Evolutionary conservation across 2,329 filamentous ascomycete species (phyloP), one percentile per base, ranked within the genome.

Genomic region (Chalaropsis ovoidea): DNA sequence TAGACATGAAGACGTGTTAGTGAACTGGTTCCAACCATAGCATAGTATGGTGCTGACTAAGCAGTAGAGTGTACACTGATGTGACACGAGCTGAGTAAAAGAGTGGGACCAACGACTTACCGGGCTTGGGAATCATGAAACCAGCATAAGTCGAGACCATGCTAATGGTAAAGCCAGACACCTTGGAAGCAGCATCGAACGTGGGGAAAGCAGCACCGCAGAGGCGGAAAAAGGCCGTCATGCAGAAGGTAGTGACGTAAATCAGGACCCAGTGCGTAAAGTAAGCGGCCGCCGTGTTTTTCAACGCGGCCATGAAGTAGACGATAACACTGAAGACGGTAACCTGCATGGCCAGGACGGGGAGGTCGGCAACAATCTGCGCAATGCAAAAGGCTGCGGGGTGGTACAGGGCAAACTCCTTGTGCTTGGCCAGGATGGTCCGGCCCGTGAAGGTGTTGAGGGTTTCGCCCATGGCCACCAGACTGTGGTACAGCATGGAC

Each of bases 401-500:
- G 62, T 85, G 81, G 71, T 80, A 84, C 61, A 80, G 76, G 19
- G 80, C 82, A 0, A 73, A 71, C 68, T 82, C 82, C n/a, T 47
- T 45, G 69, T 86, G 83, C 71, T 85, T 85, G 58, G 81, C 72
- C 2, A 86, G 71, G 11, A 86, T 78, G 0, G 82, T 82, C 0
- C 86, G 79, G 19, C 84, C 84, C 13, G 74, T 76, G 70, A 85
- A 88, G 0, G 83, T 84, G 35, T 82, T 79, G 0, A 80, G 85
- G 1, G 89, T 85, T 72, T 89, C 86, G 1, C 84, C 80, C 78
- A 88, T 83, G 24, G 84, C 79, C 1, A 87, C 71, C 7, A 89
- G 74, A 65, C 80, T 77, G 71, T 87, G 85, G 73, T 81, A 85
- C 0, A 89, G 75, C 0, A 88, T 75, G 0, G 85, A 77, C 62